These are phyloP conservation scores for Elongisporangium anandrum DNA, from an alignment of 352 stramenopile genomes.

Conservation along the genomic window DNA sequence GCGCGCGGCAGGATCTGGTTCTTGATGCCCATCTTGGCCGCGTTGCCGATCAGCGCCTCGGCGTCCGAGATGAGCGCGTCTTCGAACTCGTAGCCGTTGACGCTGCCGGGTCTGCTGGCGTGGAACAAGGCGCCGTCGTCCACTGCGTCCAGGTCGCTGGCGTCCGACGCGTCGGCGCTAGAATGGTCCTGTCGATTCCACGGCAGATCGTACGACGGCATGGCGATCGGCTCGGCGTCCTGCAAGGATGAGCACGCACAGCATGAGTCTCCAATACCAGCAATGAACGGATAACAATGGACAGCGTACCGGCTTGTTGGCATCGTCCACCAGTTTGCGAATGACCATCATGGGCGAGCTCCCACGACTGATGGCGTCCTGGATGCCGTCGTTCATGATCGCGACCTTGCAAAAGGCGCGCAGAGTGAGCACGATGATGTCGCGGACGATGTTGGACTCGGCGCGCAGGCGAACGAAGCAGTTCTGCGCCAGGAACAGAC, in stretches of 20 bases:
- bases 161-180: slow-evolving; percentile 9
- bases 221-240: background rate
- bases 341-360: slow-evolving; percentile 67
- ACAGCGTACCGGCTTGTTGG: slow-evolving; percentile 26
- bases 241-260: background rate
- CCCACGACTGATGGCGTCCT: slow-evolving; percentile 38
- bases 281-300: too few relatives aligned
- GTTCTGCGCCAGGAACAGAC: slow-evolving; percentile 46
- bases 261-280: background rate
- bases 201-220: slow-evolving; percentile 38
- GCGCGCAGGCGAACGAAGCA: slow-evolving; percentile 66
- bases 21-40: slow-evolving; percentile 66
- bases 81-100: slow-evolving; percentile 27
- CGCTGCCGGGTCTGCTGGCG: slow-evolving; percentile 18
- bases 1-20: slow-evolving; percentile 49
- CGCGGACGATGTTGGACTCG: slow-evolving; percentile 65
- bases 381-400: slow-evolving; percentile 37
- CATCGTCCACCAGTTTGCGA: slow-evolving; percentile 46
- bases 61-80: slow-evolving; percentile 60
- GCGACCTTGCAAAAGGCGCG: slow-evolving; percentile 67
- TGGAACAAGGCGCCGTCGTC: slow-evolving; percentile 14
- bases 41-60: slow-evolving; percentile 65
- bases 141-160: slow-evolving; percentile 8
- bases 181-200: slow-evolving; percentile 49
- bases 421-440: slow-evolving; percentile 82